phyloP scores from a whole-genome alignment of 2,329 filamentous ascomycete genomes.

The Monosporascus ibericus region DNA sequence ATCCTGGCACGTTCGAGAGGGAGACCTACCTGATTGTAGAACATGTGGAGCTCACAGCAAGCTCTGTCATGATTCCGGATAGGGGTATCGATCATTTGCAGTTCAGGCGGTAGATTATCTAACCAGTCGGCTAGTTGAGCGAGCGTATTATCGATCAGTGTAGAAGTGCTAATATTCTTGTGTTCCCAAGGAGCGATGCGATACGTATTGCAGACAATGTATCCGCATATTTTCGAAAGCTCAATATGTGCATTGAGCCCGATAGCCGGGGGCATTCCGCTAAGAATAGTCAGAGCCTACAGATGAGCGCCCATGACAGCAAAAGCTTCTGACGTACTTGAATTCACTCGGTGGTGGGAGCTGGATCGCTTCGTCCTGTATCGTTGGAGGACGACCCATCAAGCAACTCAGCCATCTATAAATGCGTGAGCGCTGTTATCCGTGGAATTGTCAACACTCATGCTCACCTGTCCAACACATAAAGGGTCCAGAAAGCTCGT shows the following conservation, averaged over 20 bases:
- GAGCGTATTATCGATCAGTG: constrained; percentile 34
- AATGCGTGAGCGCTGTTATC: background rate
- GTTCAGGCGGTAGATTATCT: constrained; percentile 27
- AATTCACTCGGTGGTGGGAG: constrained; percentile 33
- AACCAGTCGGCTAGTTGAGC: constrained; percentile 37
- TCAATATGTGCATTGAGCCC: constrained; percentile 41
- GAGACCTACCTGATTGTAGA: constrained; percentile 34
- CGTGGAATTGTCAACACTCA: no score
- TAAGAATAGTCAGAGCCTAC: constrained; percentile 13
- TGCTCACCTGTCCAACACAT: constrained; percentile 40
- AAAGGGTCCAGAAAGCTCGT: constrained; percentile 46
- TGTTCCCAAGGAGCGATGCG: constrained; percentile 29
- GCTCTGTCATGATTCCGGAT: constrained; percentile 33
- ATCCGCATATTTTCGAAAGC: constrained; percentile 40
- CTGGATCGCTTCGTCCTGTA: constrained; percentile 41
- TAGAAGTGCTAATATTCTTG: constrained; percentile 17
- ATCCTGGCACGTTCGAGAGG: background rate
- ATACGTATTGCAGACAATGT: constrained; percentile 43
- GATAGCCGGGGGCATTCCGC: constrained; percentile 35
- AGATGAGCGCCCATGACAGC: background rate
- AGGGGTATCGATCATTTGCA: constrained; percentile 31
- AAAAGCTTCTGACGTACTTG: constrained; percentile 28
- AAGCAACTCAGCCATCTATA: constrained; percentile 37
- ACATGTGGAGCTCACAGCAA: constrained; percentile 41
- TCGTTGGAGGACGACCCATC: constrained; percentile 41